These are phyloP conservation scores for Zymoseptoria brevis DNA, from an alignment of 2,329 filamentous ascomycete species.

Conservation along the genomic window DNA sequence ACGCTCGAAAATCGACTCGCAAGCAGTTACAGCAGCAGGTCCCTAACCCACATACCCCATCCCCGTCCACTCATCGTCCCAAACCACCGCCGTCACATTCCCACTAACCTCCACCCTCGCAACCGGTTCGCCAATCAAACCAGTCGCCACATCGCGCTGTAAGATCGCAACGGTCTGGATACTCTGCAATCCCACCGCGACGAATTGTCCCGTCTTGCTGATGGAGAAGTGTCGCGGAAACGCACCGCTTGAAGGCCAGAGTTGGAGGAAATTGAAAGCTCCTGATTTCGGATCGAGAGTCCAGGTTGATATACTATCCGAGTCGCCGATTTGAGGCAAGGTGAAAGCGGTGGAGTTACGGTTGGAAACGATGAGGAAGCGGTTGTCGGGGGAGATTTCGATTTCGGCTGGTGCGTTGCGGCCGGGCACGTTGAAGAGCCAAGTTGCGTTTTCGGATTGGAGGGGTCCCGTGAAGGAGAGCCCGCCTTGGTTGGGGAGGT, in stretches of 20 bases:
- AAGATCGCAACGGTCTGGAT: constrained; percentile 56
- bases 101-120: constrained; percentile 26
- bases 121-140: constrained; percentile 47
- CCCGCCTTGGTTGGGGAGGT: constrained; percentile 35
- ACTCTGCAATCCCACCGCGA: constrained; percentile 59
- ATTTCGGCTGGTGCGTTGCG: constrained; percentile 50
- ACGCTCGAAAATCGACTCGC: no score
- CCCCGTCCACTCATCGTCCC: constrained; percentile 16
- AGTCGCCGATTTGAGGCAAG: constrained; percentile 38
- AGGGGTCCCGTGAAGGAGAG: constrained; percentile 38
- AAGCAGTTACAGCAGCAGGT: background rate
- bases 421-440: constrained; percentile 35
- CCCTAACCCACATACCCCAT: background rate
- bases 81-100: constrained; percentile 31
- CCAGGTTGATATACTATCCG: constrained; percentile 58
- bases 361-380: constrained; percentile 60
- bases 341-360: constrained; percentile 53
- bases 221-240: constrained; percentile 61
- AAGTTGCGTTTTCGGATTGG: constrained; percentile 40
- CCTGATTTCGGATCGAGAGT: constrained; percentile 50
- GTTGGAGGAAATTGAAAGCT: constrained; percentile 46
- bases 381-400: constrained; percentile 42
- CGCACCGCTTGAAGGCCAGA: constrained; percentile 55
- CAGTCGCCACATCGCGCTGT: constrained; percentile 51
- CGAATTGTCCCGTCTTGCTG: constrained; percentile 54